Conservation (phyloP, 2,329 filamentous ascomycete species). For the Taxawa tesnikishii region DNA sequence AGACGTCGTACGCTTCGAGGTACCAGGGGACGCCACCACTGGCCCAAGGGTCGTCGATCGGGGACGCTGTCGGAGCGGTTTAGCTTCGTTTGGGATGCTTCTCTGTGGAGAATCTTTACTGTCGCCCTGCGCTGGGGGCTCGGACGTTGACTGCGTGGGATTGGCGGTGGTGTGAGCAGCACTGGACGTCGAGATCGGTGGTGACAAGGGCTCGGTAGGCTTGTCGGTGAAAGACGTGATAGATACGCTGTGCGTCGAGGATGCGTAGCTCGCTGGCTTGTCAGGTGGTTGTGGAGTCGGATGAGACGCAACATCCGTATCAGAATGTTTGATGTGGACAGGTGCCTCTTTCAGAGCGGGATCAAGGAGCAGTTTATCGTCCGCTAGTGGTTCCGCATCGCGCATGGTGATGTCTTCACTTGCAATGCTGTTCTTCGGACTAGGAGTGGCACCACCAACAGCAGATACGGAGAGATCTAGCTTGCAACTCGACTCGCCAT, state of each 20-base stretch:
- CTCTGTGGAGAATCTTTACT: too few relatives aligned
- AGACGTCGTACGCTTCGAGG: constrained; percentile 64
- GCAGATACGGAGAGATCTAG: constrained; percentile 23
- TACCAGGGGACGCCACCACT: constrained; percentile 84
- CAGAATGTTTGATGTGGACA: neutral
- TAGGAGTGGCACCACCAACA: constrained; percentile 22
- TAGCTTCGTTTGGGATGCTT: too few relatives aligned
- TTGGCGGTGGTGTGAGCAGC: constrained; percentile 29
- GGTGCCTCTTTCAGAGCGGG: too few relatives aligned
- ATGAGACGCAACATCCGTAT: neutral
- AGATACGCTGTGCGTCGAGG: constrained; percentile 8
- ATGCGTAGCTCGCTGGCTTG: constrained; percentile 13
- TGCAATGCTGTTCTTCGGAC: constrained; percentile 10
- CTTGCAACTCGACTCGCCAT: constrained; percentile 5
- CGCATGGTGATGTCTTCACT: constrained; percentile 15
- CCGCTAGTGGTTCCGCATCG: constrained; percentile 18
- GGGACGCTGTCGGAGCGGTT: constrained; percentile 15
- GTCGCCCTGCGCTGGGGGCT: too few relatives aligned
- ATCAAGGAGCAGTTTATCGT: constrained; percentile 12
- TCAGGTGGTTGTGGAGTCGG: neutral
- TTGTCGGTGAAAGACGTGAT: constrained; percentile 1
- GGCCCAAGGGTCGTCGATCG: constrained; percentile 20
- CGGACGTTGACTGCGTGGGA: too few relatives aligned
- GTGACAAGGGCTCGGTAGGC: constrained; percentile 20
- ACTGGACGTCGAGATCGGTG: constrained; percentile 23